Evolutionary conservation across 768 basidiomycete genomes (phyloP).

Genomic region (Gautieria morchelliformis): DNA sequence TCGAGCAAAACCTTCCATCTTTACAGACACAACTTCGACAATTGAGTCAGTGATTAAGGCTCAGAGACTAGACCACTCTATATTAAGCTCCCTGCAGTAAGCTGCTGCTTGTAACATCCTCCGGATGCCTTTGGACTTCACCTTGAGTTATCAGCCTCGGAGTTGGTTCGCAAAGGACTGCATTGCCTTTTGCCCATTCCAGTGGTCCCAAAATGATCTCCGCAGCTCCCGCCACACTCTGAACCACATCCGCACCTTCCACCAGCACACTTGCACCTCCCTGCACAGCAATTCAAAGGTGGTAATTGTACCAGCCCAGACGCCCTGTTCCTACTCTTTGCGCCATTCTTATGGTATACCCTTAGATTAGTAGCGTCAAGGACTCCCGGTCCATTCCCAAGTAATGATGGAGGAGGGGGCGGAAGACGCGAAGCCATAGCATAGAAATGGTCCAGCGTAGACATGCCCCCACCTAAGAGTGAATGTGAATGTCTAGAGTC

Average conservation of each 20-base stretch:
- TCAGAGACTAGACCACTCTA: not conserved
- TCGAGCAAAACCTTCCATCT: too few species aligned
- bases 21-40: too few species aligned
- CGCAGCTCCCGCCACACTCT: conserved; percentile 46
- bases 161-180: not conserved
- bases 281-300: conserved; percentile 60
- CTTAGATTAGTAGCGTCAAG: conserved; percentile 46
- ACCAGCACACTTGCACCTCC: conserved; percentile 47
- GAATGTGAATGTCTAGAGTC: conserved; percentile 7
- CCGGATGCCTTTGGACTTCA: not conserved
- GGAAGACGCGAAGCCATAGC: conserved; percentile 64
- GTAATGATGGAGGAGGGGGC: conserved; percentile 40
- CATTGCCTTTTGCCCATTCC: not conserved
- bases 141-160: too few species aligned
- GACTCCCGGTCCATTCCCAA: conserved; percentile 25
- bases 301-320: conserved; percentile 48
- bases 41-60: not conserved
- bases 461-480: conserved; percentile 13
- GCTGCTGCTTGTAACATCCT: not conserved
- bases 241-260: conserved; percentile 47
- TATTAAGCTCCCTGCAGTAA: not conserved
- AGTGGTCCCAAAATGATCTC: not conserved
- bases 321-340: conserved; percentile 26
- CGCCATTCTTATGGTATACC: conserved; percentile 24
- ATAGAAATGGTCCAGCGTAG: conserved; percentile 53